Evolutionary conservation across 495 filamentous ascomycete genomes (phyloP).

Genomic region (Penicillium parvum): DNA sequence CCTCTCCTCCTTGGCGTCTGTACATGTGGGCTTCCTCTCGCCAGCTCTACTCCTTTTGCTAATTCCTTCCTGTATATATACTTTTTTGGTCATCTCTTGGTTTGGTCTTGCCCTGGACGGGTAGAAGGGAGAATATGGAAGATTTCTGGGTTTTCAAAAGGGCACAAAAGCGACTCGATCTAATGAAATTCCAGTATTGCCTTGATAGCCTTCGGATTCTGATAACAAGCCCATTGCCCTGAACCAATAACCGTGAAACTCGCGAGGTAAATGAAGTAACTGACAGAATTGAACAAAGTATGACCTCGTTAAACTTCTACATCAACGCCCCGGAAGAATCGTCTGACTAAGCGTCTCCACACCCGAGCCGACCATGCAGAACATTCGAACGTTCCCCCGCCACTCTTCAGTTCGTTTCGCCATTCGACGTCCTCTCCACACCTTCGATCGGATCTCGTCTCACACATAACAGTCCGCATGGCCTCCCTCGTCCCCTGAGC

Average conservation of each 20-base stretch:
- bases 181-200: constrained; percentile 10
- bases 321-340: no score
- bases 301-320: no score
- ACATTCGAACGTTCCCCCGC: background rate
- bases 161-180: constrained; percentile 17
- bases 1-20: constrained; percentile 17
- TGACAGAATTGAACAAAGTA: no score
- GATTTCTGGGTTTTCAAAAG: constrained; percentile 7
- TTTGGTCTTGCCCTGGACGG: constrained; percentile 22
- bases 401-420: background rate
- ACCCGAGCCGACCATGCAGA: background rate
- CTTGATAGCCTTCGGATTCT: no score
- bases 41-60: constrained; percentile 16
- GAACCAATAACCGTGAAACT: constrained; percentile 14
- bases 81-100: no score
- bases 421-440: background rate
- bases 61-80: no score
- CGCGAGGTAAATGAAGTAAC: background rate
- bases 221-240: no score
- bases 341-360: no score
- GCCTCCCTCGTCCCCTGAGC: background rate
- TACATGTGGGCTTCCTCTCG: constrained; percentile 31
- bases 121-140: constrained; percentile 18
- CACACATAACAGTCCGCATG: background rate
- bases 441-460: background rate